Evolutionary conservation across 2,329 filamentous ascomycete species (phyloP), one percentile per base, ranked within the genome.

Genomic region (Diaporthe australafricana): DNA sequence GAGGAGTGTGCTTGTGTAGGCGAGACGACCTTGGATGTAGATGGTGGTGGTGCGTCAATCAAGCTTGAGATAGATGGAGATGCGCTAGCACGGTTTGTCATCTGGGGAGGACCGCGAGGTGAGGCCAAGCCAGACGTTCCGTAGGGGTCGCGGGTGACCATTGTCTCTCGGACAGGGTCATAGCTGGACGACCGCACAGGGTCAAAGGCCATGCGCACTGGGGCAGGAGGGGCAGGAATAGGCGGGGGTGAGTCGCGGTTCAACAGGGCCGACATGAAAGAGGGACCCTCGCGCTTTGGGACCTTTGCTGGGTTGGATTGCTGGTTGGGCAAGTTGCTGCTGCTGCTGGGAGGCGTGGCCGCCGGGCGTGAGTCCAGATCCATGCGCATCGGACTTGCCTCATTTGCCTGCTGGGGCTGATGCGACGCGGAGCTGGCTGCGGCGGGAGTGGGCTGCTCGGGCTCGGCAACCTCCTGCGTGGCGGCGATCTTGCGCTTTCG

Each of bases 51-150:
- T 76, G 60, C 60, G 38, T 98, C 94, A 65, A 98, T 94, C 71
- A 98, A 88, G 82, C 94, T 97, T 7, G 94, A 92, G 76, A 98
- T 98, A 3, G 96, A 96, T 1, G 96, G 95, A 5, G 96, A 98
- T 48, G 93, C 93, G 79, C 93, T 96, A n/a, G 94, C 93, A 69
- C 93, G 90, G 81, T 93, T 92, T 68, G 88, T 78, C 5, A 83
- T 65, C n/a, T 82, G 81, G 63, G 82, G 77, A 16, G 83, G 81
- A 4, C 80, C 81, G 57, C 87, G 84, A n/a, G 88, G 89, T 9
- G 89, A 90, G 40, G 84, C 84, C 70, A 87, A 79, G 4, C 86
- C 76, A 30, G 80, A 84, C 9, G 84, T 84, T 71, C 83, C 82
- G 63, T 85, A 83, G 74, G 86, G 79, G 81, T 88, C 82, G 79